These are phyloP conservation scores for Cladobotryum mycophilum DNA, from an alignment of 2,329 filamentous ascomycete species.

Conservation along the genomic window DNA sequence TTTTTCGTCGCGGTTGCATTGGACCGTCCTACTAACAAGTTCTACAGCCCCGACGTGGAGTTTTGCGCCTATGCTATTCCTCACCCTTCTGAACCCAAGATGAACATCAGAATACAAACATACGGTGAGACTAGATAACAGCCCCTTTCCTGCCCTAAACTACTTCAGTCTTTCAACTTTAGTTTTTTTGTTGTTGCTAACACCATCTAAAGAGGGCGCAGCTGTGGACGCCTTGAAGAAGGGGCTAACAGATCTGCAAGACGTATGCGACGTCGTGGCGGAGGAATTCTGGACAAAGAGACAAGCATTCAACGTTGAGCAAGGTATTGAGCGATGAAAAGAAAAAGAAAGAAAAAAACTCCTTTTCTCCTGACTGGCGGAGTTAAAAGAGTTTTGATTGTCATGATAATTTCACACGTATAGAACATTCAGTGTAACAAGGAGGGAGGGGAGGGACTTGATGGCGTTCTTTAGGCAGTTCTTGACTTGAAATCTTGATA, in stretches of 20 bases:
- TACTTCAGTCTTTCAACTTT: background rate
- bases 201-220: slow-evolving; percentile 55
- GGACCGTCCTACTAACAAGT: slow-evolving; percentile 4
- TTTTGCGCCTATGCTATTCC: slow-evolving; percentile 98
- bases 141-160: background rate
- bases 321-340: slow-evolving; percentile 27
- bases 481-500: slow-evolving; percentile 19
- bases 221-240: slow-evolving; percentile 86
- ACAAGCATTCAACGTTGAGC: slow-evolving; percentile 28
- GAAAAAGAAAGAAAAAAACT: background rate
- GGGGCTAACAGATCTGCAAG: slow-evolving; percentile 80
- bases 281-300: slow-evolving; percentile 71
- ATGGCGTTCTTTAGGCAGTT: slow-evolving; percentile 27
- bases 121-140: slow-evolving; percentile 61
- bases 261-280: slow-evolving; percentile 88
- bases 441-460: slow-evolving; percentile 16
- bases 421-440: slow-evolving; percentile 8
- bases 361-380: no score
- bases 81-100: slow-evolving; percentile 90
- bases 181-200: slow-evolving; percentile 14
- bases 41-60: slow-evolving; percentile 77
- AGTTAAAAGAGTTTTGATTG: no score
- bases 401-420: slow-evolving; percentile 14
- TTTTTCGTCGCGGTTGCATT: no score
- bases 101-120: slow-evolving; percentile 97